A percentile compares a stretch with the other conserved stretches of the same genome.
Conservation (phyloP, 345 rosid genomes). For the Camelina hispida region DNA sequence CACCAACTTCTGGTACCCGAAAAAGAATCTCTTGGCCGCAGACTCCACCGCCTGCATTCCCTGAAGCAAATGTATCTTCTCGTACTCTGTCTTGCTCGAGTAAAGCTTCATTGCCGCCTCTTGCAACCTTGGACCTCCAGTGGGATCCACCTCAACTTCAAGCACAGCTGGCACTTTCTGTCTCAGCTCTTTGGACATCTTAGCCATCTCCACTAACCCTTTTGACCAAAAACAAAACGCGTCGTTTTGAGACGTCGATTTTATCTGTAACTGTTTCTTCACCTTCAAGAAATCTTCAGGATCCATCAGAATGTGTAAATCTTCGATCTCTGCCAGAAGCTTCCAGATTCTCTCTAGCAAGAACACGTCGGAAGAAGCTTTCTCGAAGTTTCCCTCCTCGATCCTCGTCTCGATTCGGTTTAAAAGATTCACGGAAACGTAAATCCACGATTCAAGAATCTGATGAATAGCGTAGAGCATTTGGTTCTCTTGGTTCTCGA, state of each 20-base stretch:
- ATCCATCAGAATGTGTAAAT: conserved; percentile 75
- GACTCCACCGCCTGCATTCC: conserved; percentile 79
- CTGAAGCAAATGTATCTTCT: conserved; percentile 71
- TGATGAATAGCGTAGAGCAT: conserved; percentile 70
- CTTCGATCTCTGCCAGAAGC: conserved; percentile 66
- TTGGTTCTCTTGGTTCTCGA: conserved; percentile 74
- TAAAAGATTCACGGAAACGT: conserved; percentile 49
- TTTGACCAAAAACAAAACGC: conserved; percentile 82
- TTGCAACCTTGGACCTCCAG: conserved; percentile 88
- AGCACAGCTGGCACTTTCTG: conserved; percentile 76
- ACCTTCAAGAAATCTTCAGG: conserved; percentile 83
- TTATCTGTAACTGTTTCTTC: conserved; percentile 62
- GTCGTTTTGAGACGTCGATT: conserved; percentile 51
- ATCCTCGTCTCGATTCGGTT: conserved; percentile 58
- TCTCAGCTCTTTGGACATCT: conserved; percentile 65
- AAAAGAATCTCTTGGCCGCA: conserved; percentile 78
- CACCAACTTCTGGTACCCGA: conserved; percentile 68
- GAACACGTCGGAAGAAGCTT: conserved; percentile 68
- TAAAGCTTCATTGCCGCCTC: conserved; percentile 91
- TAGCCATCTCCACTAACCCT: conserved; percentile 64
- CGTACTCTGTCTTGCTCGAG: conserved; percentile 57
- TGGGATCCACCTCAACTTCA: conserved; percentile 86
- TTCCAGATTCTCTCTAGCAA: conserved; percentile 75
- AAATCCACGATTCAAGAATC: conserved; percentile 86
- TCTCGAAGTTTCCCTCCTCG: conserved; percentile 47